Evolutionary conservation across 2,329 filamentous ascomycete genomes (phyloP).

Genomic region (Arthroderma sp.): DNA sequence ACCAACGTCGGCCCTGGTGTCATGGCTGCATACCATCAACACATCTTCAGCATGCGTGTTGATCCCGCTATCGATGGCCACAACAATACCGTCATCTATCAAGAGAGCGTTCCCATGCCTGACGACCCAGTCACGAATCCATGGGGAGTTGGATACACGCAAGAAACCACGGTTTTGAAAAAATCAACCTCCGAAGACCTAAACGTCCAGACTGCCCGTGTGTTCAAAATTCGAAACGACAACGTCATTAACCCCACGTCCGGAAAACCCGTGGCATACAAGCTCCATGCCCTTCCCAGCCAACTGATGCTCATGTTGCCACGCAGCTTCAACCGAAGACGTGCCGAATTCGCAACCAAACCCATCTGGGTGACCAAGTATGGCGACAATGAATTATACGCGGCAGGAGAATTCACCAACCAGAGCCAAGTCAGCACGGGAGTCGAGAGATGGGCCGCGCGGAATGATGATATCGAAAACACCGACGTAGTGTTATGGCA

Average conservation of each 20-base stretch:
- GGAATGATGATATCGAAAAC: slow-evolving; percentile 37
- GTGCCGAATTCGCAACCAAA: slow-evolving; percentile 43
- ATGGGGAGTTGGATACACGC: slow-evolving; percentile 38
- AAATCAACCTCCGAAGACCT: slow-evolving; percentile 37
- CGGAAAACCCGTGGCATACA: slow-evolving; percentile 42
- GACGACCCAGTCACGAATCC: slow-evolving; percentile 39
- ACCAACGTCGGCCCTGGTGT: slow-evolving; percentile 58
- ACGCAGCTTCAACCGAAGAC: slow-evolving; percentile 34
- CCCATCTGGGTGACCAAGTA: slow-evolving; percentile 45
- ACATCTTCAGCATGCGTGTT: slow-evolving; percentile 57
- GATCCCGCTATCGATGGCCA: slow-evolving; percentile 50
- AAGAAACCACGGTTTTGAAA: slow-evolving; percentile 35
- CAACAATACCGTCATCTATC: slow-evolving; percentile 42
- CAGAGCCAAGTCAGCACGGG: slow-evolving; percentile 42
- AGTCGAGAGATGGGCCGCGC: slow-evolving; percentile 39
- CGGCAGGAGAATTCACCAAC: slow-evolving; percentile 44
- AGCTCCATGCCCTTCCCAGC: slow-evolving; percentile 42
- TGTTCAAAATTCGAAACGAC: slow-evolving; percentile 47
- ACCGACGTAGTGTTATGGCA: slow-evolving; percentile 29
- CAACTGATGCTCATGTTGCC: slow-evolving; percentile 44
- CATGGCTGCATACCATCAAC: slow-evolving; percentile 59
- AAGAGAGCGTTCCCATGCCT: slow-evolving; percentile 49
- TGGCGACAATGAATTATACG: slow-evolving; percentile 39
- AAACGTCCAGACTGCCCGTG: slow-evolving; percentile 35
- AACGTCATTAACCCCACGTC: slow-evolving; percentile 40